Evolutionary conservation across 306 rosid genomes (phyloP).

Genomic region (Lathyrus oleraceus): DNA sequence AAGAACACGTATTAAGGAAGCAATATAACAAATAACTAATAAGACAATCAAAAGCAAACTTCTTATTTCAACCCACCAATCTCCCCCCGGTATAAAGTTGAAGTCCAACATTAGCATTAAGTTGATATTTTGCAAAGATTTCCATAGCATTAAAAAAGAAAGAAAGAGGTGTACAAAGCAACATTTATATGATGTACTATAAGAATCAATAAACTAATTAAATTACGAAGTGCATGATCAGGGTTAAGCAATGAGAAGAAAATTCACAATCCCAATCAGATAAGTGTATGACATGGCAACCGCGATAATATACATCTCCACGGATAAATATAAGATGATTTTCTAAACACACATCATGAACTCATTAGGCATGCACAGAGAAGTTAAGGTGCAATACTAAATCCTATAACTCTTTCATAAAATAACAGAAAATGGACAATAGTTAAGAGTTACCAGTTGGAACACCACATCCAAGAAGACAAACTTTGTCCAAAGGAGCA

Average conservation of each 20-base stretch:
- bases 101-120: neutral
- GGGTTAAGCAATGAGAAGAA: no score
- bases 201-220: constrained; percentile 3
- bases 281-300: neutral
- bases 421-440: neutral
- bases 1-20: neutral
- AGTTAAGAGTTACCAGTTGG: constrained; percentile 48
- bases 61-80: neutral
- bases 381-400: neutral
- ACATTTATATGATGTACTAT: neutral
- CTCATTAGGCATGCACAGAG: neutral
- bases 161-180: neutral
- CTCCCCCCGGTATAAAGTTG: neutral
- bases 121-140: neutral
- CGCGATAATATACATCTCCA: neutral
- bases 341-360: constrained; percentile 10
- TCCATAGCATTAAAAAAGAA: neutral
- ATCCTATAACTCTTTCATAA: neutral
- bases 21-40: neutral
- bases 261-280: neutral
- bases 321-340: constrained; percentile 9
- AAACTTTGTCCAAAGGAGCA: constrained; percentile 91
- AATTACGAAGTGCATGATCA: neutral
- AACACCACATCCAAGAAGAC: constrained; percentile 96
- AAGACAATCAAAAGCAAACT: constrained; percentile 5